phyloP scores from a whole-genome alignment of 805 yeast genomes.

The Candida corydali region DNA sequence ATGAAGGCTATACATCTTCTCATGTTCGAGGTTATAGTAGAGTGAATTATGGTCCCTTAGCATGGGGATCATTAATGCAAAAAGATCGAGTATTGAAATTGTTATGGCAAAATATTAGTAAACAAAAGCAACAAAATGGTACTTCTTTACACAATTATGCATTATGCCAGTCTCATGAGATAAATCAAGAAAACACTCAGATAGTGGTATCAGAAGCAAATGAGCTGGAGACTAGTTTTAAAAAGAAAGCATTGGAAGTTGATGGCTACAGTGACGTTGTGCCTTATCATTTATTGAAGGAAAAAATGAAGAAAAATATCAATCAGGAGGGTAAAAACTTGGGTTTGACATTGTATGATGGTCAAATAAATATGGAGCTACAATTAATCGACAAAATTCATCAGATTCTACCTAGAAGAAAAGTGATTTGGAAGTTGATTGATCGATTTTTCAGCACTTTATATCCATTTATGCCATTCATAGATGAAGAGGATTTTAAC shows the following conservation, averaged over 20 bases:
- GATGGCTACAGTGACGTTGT: constrained; percentile 32
- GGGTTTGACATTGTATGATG: constrained; percentile 32
- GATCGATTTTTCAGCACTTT: constrained; percentile 39
- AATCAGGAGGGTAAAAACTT: constrained; percentile 19
- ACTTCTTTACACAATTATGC: constrained; percentile 15
- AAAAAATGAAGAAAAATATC: constrained; percentile 12
- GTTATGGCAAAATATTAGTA: constrained; percentile 29
- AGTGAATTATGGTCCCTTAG: constrained; percentile 34
- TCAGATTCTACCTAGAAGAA: constrained; percentile 33
- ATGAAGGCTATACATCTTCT: constrained; percentile 28
- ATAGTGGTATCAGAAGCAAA: constrained; percentile 14
- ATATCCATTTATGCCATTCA: constrained; percentile 46
- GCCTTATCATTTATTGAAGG: constrained; percentile 24
- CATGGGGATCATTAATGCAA: constrained; percentile 35
- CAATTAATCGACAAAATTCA: constrained; percentile 31
- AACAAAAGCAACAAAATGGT: constrained; percentile 17
- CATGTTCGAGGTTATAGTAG: constrained; percentile 27
- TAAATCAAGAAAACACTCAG: constrained; percentile 20
- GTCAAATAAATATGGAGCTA: constrained; percentile 24
- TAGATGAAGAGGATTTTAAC: constrained; percentile 36
- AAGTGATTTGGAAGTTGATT: constrained; percentile 37
- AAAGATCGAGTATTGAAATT: constrained; percentile 29
- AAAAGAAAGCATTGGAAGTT: constrained; percentile 27
- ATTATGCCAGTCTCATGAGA: constrained; percentile 17
- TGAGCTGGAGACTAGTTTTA: constrained; percentile 21